Base-by-base conservation (phyloP, 202 grass and related monocot genomes). In the Setaria viridis region DNA sequence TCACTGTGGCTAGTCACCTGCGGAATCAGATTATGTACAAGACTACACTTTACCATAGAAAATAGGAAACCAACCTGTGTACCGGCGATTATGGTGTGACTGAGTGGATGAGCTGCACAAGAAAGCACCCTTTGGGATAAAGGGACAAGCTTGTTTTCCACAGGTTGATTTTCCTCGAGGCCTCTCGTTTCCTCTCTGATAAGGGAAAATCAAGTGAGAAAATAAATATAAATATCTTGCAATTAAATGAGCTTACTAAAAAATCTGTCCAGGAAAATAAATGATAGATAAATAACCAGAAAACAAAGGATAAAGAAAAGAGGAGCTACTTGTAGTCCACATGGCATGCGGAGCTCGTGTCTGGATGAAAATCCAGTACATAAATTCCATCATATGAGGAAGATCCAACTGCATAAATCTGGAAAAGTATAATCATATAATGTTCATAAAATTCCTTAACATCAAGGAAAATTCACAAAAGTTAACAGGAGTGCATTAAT, bases 391-490 rank as follows among this genome's bases (percentile, higher is more conserved):
- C 83, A 85, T 43, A 75, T 43, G 86, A 94, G 21, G 86, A 92
- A 82, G 93, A 94, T 21, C 91, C 91, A 79, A 95, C 93, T 73
- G 88, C 90, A 91, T 94, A 99, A 70, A 91, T 87, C 96, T 99
- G 84, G 55, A 88, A 41, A 41, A 49, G 21, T 67, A 46, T 10
- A 82, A 70, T 68, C n/a, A 76, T 70, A 35, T 35, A 6, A 64
- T 19, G 83, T 43, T 53, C 13, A 39, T 80, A 62, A 86, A 74
- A 65, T 45, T 78, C 42, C 80, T 81, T 37, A 35, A 55, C 39
- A 25, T 58, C 63, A 70, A 74, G 49, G 16, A 62, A 79, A 79
- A 46, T 72, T 42, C 12, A 15, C 57, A 53, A 74, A 65, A 72
- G 51, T 73, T 78, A 42, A 33, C 66, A 64, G 34, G 66, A 65